These are phyloP conservation scores for Astragalus glycyphyllos DNA, from an alignment of 306 rosid species.

Conservation along the genomic window DNA sequence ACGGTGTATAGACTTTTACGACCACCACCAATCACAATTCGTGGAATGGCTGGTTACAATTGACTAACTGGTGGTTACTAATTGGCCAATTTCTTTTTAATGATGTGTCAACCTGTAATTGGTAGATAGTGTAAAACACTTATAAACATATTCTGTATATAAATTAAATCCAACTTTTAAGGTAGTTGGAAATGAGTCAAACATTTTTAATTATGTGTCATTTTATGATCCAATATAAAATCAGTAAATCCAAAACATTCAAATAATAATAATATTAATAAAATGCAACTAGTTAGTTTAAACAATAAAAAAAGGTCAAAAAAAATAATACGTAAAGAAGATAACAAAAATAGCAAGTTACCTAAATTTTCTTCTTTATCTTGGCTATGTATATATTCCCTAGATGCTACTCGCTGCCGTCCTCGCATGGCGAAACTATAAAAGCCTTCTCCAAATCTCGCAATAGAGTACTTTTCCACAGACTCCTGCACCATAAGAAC, in stretches of 20 bases:
- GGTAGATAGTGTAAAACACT: too few relatives aligned
- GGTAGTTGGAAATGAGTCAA: too few relatives aligned
- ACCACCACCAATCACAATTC: too few relatives aligned
- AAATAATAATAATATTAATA: background rate
- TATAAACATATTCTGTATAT: too few relatives aligned
- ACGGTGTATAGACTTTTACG: too few relatives aligned
- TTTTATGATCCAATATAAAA: too few relatives aligned
- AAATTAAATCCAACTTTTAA: too few relatives aligned
- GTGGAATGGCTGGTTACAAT: too few relatives aligned
- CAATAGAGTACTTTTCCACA: slow-evolving; percentile 27
- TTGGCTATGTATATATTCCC: slow-evolving; percentile 46
- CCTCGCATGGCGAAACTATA: slow-evolving; percentile 67
- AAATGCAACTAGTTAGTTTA: slow-evolving; percentile 29
- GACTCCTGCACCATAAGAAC: slow-evolving; percentile 40
- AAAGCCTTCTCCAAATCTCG: slow-evolving; percentile 45
- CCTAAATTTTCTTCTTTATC: slow-evolving; percentile 64
- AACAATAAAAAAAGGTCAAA: background rate
- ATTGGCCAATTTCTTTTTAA: too few relatives aligned
- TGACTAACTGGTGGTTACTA: too few relatives aligned
- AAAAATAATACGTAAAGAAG: background rate
- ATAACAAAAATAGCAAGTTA: slow-evolving; percentile 41
- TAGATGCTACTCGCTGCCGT: slow-evolving; percentile 65
- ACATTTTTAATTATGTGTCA: too few relatives aligned
- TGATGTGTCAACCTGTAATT: too few relatives aligned
- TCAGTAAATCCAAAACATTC: background rate